These are phyloP conservation scores for Firmiana major DNA, from an alignment of 345 rosid species.

Conservation along the genomic window DNA sequence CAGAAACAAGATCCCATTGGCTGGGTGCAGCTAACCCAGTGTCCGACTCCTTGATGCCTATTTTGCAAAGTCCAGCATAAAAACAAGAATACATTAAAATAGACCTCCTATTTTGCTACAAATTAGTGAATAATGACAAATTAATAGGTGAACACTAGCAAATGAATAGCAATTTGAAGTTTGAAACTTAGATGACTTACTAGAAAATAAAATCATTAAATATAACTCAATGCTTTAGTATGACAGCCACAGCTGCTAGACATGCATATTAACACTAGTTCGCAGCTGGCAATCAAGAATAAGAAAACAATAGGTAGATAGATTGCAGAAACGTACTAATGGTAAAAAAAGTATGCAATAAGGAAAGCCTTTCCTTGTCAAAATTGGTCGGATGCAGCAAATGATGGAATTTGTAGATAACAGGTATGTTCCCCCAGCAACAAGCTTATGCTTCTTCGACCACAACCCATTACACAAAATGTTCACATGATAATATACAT, in stretches of 20 bases:
- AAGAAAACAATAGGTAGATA: background rate
- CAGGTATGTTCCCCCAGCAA: background rate
- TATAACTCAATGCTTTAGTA: background rate
- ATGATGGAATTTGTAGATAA: background rate
- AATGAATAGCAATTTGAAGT: background rate
- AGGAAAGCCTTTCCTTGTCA: background rate
- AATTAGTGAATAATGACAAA: background rate
- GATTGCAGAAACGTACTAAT: background rate
- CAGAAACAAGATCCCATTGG: conserved; percentile 99
- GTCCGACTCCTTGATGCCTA: conserved; percentile 96
- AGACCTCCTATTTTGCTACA: background rate
- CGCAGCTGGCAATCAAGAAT: background rate
- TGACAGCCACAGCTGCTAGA: background rate
- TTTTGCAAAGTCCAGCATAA: background rate
- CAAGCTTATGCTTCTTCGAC: background rate
- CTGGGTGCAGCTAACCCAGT: conserved; percentile 97
- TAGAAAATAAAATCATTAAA: background rate
- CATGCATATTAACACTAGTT: background rate
- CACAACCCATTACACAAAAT: background rate
- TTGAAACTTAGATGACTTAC: background rate
- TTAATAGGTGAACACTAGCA: too few relatives aligned
- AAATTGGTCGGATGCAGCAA: background rate
- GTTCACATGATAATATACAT: background rate
- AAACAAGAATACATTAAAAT: background rate
- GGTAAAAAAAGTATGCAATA: background rate